These are phyloP conservation scores for Isochrysis galbana DNA, from an alignment of 78 protist species.

Conservation along the genomic window DNA sequence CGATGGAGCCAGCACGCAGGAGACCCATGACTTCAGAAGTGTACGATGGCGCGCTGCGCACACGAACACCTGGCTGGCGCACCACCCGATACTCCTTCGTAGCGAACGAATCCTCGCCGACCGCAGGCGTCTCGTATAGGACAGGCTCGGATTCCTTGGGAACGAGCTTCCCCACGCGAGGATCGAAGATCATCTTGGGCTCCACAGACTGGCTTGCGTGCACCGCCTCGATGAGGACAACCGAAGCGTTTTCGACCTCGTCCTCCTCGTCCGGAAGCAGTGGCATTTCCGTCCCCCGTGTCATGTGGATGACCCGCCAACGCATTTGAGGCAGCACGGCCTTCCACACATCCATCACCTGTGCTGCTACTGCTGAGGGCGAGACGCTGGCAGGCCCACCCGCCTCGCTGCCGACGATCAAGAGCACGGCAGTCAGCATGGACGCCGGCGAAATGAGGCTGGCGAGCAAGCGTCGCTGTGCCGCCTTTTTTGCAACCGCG, in stretches of 20 bases:
- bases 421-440: neutral
- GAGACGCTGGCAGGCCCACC: neutral
- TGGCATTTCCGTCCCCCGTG: neutral
- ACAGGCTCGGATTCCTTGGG: neutral
- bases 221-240: neutral
- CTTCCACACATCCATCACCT: neutral
- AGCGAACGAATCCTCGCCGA: neutral
- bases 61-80: neutral
- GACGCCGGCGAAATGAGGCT: neutral
- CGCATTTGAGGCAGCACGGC: neutral
- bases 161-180: neutral
- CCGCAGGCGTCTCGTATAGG: neutral
- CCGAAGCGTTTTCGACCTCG: neutral
- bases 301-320: neutral
- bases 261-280: slow-evolving; percentile 11
- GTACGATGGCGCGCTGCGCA: neutral
- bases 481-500: neutral
- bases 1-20: neutral
- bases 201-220: neutral
- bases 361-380: neutral
- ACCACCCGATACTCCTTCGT: neutral
- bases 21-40: neutral
- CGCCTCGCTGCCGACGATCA: neutral
- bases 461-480: neutral
- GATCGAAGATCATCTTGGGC: neutral